Evolutionary conservation across 768 basidiomycete species (phyloP), one percentile per base, ranked within the genome.

Genomic region (Tulasnella sp.): DNA sequence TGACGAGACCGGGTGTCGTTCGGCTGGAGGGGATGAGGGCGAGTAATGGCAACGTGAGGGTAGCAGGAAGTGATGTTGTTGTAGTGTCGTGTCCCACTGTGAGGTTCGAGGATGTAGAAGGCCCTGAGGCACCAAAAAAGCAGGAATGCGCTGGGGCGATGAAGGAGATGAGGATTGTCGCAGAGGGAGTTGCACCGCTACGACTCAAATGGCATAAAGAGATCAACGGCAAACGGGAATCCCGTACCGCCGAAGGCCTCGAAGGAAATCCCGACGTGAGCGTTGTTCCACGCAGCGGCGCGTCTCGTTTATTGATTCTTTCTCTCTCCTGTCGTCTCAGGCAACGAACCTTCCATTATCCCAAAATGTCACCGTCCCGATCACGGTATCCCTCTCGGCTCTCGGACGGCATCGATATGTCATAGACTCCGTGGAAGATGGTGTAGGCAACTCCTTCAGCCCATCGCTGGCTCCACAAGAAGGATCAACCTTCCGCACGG

Each of bases 71-170:
- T 12, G 80, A 85, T 60, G 77, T 90, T 30, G 77, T 80, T 0
- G 74, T 94, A 45, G 87, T 84, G 11, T 87, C 91, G 19, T 96
- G 92, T 67, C 92, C 92, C 4, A 75, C 73, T 3, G 89, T 83
- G 3, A 78, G 79, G 64, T 92, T 92, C 66, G 65, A 73, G 0
- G 68, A 69, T 1, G 73, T 73, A 22, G 68, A 70, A 17, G 70
- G 77, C 25, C 70, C 76, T 10, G 24, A 38, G 1, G 52, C 72
- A 77, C 58, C 31, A 17, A 59, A 49, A 17, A 19, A 29, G 17
- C 24, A 48, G 49, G 57, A 66, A 71, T 93, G 90, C 69, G 79
- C 79, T 24, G 87, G 87, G 10, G 68, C 69, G 25, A 48, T 60
- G 7, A 80, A 83, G 59, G 77, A 83, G 3, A 57, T 72, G 7